These are phyloP conservation scores for Fusarium multiceps DNA, from an alignment of 2,329 filamentous ascomycete genomes.

Conservation along the genomic window DNA sequence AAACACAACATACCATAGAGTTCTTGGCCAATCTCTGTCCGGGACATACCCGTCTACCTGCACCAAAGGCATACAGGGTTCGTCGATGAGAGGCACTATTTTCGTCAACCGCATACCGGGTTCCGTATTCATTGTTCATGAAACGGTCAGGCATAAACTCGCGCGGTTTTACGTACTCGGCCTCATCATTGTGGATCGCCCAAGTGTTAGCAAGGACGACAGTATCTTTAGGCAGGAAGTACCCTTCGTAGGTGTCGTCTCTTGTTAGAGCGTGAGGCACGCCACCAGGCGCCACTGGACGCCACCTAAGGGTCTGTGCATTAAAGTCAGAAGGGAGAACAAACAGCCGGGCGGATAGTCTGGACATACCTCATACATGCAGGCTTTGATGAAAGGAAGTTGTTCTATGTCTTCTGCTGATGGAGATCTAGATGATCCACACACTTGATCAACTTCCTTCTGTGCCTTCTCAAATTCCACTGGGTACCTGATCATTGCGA, in stretches of 20 bases:
- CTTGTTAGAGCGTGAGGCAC: constrained; percentile 59
- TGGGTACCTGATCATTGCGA: constrained; percentile 39
- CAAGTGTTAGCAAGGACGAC: constrained; percentile 54
- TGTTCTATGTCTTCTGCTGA: constrained; percentile 39
- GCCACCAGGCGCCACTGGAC: constrained; percentile 57
- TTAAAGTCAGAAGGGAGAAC: too few species aligned
- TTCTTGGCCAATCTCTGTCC: constrained; percentile 4
- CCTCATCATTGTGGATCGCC: constrained; percentile 4
- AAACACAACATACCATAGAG: background rate
- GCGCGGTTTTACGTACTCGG: background rate
- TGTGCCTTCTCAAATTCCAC: constrained; percentile 34
- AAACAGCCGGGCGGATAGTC: too few species aligned
- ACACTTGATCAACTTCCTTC: constrained; percentile 38
- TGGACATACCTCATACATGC: constrained; percentile 36
- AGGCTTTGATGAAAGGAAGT: constrained; percentile 44
- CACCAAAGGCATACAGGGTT: constrained; percentile 3
- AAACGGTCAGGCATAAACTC: constrained; percentile 2
- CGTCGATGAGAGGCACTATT: background rate
- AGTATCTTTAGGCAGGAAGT: constrained; percentile 60
- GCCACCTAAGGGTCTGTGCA: constrained; percentile 43
- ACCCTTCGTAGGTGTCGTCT: constrained; percentile 62
- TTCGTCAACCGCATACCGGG: background rate
- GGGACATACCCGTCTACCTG: background rate
- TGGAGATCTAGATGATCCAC: constrained; percentile 44
- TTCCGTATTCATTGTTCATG: constrained; percentile 1